Evolutionary conservation across 2,329 filamentous ascomycete genomes (phyloP), one percentile per base, ranked within the genome.

Genomic region (Cladophialophora bantiana): DNA sequence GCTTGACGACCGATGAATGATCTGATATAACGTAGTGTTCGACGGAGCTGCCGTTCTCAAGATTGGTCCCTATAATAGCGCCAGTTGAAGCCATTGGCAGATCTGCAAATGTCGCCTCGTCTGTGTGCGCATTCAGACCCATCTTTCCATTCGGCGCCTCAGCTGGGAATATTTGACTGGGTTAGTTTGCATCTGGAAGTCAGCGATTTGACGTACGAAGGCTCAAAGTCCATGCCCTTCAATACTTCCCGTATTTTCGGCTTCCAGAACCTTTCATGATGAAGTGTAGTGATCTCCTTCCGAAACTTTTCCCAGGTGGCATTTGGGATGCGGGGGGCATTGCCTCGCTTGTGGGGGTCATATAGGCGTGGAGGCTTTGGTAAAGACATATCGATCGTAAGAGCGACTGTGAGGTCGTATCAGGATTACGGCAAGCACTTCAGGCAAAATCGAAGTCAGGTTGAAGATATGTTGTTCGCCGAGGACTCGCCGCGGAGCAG

Each of bases 241-340:
- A 58, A 40, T 58, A 12, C 35, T 58, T 20, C 35, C n/a, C 12
- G 36, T 26, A 42, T 58, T 58, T n/a, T 26, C 35, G 15, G 40
- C 55, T 15, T 58, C 20, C 12, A 38, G 35, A 5, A 31, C 12
- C 55, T n/a, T 31, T 42, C 18, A 40, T 13, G 55, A 36, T 7
- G 35, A 58, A 58, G 35, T 5, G 10, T 36, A 31, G 36, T n/a
- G 20, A 42, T 58, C 36, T 34, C 12, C 10, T 56, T 31, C 10
- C 32, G 32, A 38, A 34, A 36, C 32, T 38, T 9, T 56, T 56
- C 53, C 53, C 53, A 56, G 32, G 32, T 56, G 53, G 12, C 31
- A 36, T 56, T 18, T 18, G 26, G 3, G 34, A 56, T 56, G 53
- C 53, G 53, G n/a, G 53, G 15, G 34, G 53, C 53, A 56, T 56